Base-by-base conservation (phyloP, 2,329 filamentous ascomycete species). In the Colletotrichum limetticola region DNA sequence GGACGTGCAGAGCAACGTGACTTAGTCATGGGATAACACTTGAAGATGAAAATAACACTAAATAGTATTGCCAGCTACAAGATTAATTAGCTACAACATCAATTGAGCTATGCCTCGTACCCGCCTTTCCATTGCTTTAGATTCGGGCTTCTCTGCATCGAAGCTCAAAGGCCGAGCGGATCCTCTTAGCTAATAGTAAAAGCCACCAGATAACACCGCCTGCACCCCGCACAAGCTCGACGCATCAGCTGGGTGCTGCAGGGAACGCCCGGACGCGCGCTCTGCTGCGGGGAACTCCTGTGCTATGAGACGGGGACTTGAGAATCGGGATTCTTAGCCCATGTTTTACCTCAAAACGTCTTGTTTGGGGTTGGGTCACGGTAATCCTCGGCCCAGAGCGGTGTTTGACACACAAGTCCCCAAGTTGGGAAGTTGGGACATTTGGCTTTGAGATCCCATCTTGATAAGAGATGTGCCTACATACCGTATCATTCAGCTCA, bases 161-260 rank as follows among this genome's bases (percentile, higher is more conserved):
- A 55, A 55, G 30, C 26, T 49, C 32, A 24, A 35, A 30, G 46
- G 37, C 4, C 26, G 55, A 14, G 71, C 60, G 71, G 61, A 71
- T 61, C 55, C 35, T 42, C 66, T 73, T 73, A 73, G 71, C 71
- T 66, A 71, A 42, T 42, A 42, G 6, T 19, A 19, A 73, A 32
- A 58, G 61, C 65, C 46, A 62, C 37, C 9, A 53, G 65, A 64
- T 55, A 65, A 53, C 66, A 60, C 53, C 55, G 37, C 26, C 63
- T 71, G 67, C 61, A 66, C 71, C 71, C 71, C 71, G 67, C 71
- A 73, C 67, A 49, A 71, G 22, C 66, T 64, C 53, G 19, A 26
- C 11, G 37, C 58, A 71, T 37, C 55, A 6, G 35, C 37, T 63
- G 42, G 37, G 60, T 42, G 22, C 7, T 11, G 60, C 60, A 70